Percentiles rank a stretch among this genome's conserved stretches.
These are phyloP conservation scores for Sclerotiophoma versabilis DNA, from an alignment of 2,329 filamentous ascomycete genomes.

Conservation along the genomic window DNA sequence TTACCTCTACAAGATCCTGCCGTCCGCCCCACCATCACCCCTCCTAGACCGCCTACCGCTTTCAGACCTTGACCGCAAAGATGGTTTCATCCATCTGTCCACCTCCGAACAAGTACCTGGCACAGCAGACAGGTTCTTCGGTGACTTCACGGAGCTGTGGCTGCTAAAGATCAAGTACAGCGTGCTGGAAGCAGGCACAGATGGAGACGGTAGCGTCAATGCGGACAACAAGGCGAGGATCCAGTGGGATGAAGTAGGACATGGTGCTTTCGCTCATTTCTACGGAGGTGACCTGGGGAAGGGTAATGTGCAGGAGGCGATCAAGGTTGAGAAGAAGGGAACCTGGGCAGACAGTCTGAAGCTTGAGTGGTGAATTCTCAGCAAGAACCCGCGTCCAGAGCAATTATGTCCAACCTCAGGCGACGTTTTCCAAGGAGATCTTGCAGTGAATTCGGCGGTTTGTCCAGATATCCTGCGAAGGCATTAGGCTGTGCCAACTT, in stretches of 20 bases:
- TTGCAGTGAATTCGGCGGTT: no score
- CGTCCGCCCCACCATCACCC: slow-evolving; percentile 59
- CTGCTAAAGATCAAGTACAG: slow-evolving; percentile 62
- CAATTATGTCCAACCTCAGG: no score
- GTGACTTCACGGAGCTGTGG: slow-evolving; percentile 52
- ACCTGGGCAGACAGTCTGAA: slow-evolving; percentile 55
- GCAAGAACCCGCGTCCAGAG: neutral
- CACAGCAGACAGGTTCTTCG: slow-evolving; percentile 47
- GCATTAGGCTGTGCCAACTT: no score
- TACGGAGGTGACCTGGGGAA: slow-evolving; percentile 64
- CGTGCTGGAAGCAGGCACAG: slow-evolving; percentile 45
- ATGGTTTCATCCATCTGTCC: slow-evolving; percentile 69
- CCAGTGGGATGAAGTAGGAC: slow-evolving; percentile 62
- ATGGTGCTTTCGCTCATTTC: slow-evolving; percentile 64
- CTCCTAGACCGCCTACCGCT: slow-evolving; percentile 63
- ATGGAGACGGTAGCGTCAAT: slow-evolving; percentile 36
- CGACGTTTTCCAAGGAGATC: no score
- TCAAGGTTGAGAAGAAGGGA: slow-evolving; percentile 57
- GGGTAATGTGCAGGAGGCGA: slow-evolving; percentile 58
- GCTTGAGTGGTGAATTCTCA: slow-evolving; percentile 44
- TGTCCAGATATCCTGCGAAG: no score
- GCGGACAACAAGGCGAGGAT: slow-evolving; percentile 42
- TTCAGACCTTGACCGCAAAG: slow-evolving; percentile 65
- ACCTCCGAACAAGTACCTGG: slow-evolving; percentile 58
- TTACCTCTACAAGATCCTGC: slow-evolving; percentile 67